A percentile compares a stretch with the other conserved stretches of the same genome.
Evolutionary conservation across 176 grass and related monocot genomes (phyloP).

Genomic region (Tillandsia leiboldiana): DNA sequence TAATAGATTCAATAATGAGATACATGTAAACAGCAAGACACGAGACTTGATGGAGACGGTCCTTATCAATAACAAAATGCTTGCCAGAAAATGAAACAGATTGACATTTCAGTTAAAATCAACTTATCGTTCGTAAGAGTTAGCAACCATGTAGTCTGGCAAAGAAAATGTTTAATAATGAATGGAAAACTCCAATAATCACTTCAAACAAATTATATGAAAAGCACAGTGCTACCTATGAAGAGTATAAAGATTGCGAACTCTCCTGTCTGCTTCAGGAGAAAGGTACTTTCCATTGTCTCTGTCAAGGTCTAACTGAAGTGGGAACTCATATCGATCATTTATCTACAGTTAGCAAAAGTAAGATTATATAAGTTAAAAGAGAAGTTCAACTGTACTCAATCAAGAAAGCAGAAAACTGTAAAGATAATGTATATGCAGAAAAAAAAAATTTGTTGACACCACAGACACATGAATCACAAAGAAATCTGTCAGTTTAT

Average conservation of each 20-base stretch:
- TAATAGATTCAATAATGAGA: no score
- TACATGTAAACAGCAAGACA: no score
- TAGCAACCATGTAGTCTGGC: neutral
- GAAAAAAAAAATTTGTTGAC: no score
- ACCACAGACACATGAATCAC: no score
- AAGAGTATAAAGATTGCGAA: constrained; percentile 93
- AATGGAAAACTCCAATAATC: neutral
- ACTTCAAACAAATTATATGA: neutral
- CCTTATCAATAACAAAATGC: neutral
- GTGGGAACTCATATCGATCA: constrained; percentile 95
- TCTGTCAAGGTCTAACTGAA: constrained; percentile 98
- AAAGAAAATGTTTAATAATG: neutral
- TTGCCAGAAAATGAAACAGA: neutral
- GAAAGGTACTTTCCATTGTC: constrained; percentile 88
- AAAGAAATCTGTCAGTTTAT: no score
- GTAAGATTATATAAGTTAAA: constrained; percentile 23
- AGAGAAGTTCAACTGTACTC: neutral
- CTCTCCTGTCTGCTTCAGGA: constrained; percentile 84
- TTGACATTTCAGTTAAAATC: neutral
- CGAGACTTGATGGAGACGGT: neutral
- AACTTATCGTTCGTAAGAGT: neutral
- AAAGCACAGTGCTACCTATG: constrained; percentile 52
- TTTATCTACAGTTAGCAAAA: constrained; percentile 74
- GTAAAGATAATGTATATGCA: no score
- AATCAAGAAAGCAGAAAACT: no score